Base-by-base conservation (phyloP, 129 eudicot species). In the Flaveria bidentis region DNA sequence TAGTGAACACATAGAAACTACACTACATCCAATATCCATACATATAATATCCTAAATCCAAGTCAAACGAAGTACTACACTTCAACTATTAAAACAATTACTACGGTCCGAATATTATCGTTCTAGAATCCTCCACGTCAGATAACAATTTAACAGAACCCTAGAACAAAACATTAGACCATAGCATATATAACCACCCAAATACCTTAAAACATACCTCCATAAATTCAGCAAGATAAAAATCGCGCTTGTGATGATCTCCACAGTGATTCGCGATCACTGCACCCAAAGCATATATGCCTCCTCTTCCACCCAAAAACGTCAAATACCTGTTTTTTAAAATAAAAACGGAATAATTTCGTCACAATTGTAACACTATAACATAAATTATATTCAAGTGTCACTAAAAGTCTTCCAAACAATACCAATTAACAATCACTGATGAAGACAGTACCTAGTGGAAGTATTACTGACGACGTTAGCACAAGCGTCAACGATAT, bases 271-370 rank as follows among this genome's bases (percentile, higher is more conserved):
- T 86, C 39, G 96, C 89, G 5, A 85, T 70, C 51, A 93, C 93
- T 28, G 91, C 95, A 46, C 98, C 98, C 55, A 93, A 69, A 0
- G 95, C 92, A 77, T 88, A 90, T 65, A 93, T 66, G 52, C 98
- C 98, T 72, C 96, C 98, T 84, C 84, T 84, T 44, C 98, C 98
- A 70, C 90, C 79, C 71, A 93, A 81, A 82, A 93, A 93, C 1
- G 96, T 93, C 87, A 87, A 83, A 67, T 90, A 85, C 83, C 98
- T 93, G 84, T 16, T 66, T 16, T 76, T 30, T 30, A 4, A 1
- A 56, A 39, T 46, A n/a, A 1, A 20, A 5, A 47, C 6, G 49
- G 23, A 16, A 47, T 30, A 26, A 71, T 26, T 30, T 53, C n/a
- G 13, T 23, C 9, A 67, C 30, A 2, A 28, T 28, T 28, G 30